These are phyloP conservation scores for Diaporthe batatas DNA, from an alignment of 2,329 filamentous ascomycete genomes.

Conservation along the genomic window DNA sequence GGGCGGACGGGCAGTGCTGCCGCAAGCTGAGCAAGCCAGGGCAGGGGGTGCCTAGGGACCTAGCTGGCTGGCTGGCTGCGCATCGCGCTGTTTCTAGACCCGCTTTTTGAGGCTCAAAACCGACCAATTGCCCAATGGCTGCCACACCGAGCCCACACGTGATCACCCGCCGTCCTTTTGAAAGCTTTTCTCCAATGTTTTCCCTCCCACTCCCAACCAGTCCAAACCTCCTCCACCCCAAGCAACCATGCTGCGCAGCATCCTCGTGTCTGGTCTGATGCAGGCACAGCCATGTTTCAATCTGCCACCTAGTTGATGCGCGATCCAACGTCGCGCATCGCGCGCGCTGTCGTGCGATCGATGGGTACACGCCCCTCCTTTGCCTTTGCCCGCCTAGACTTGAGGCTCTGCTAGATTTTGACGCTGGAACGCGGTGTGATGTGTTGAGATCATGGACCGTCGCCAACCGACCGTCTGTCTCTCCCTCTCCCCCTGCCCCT, in stretches of 20 bases:
- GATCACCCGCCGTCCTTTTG: conserved; percentile 27
- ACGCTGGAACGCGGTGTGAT: neutral
- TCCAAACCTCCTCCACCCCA: neutral
- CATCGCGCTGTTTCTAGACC: conserved; percentile 6
- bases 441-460: neutral
- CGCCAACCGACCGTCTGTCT: neutral
- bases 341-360: neutral
- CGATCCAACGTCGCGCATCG: conserved; percentile 21
- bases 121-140: conserved; percentile 3
- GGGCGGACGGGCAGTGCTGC: conserved; percentile 27
- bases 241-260: conserved; percentile 1
- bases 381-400: neutral
- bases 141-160: conserved; percentile 31
- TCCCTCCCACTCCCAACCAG: neutral
- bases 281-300: conserved; percentile 41
- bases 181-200: conserved; percentile 33
- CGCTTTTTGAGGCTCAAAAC: conserved; percentile 42
- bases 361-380: neutral
- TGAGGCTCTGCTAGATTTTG: conserved; percentile 14
- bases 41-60: too few species aligned
- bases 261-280: conserved; percentile 17
- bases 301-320: conserved; percentile 26
- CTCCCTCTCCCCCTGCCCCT: neutral
- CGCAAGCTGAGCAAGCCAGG: neutral
- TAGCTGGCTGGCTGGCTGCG: neutral